A percentile compares a stretch with the other conserved stretches of the same genome.
phyloP scores from a whole-genome alignment of 306 rosid genomes.

The Carpinus fangiana region DNA sequence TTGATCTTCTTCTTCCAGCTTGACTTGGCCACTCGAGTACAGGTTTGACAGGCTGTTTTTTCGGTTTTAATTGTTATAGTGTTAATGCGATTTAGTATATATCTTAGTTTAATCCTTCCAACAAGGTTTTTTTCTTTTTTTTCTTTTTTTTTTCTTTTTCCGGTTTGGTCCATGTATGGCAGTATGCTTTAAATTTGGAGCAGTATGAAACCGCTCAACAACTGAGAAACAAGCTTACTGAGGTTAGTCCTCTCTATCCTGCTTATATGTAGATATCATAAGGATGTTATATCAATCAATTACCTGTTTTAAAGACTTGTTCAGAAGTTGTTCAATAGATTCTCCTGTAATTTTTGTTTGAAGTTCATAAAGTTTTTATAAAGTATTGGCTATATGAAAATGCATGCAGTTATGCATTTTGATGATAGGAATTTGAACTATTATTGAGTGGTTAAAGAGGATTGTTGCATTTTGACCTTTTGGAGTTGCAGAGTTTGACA shows the following conservation, averaged over 20 bases:
- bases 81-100: constrained; percentile 8
- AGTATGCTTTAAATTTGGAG: constrained; percentile 85
- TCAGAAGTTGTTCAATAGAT: background rate
- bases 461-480: background rate
- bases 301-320: background rate
- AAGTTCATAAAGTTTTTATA: background rate
- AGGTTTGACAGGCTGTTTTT: constrained; percentile 47
- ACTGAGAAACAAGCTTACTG: constrained; percentile 82
- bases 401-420: background rate
- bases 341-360: background rate
- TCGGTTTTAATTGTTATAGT: constrained; percentile 1
- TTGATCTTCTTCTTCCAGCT: constrained; percentile 86
- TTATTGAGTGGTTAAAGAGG: background rate
- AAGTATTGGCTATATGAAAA: background rate
- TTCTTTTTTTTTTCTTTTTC: constrained; percentile 4
- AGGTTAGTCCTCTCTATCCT: constrained; percentile 51
- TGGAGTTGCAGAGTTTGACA: background rate
- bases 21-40: constrained; percentile 91
- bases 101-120: constrained; percentile 12
- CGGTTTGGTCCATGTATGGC: constrained; percentile 35
- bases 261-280: constrained; percentile 14
- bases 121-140: too few species aligned
- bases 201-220: constrained; percentile 85
- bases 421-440: background rate
- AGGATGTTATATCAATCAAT: background rate